These are phyloP conservation scores for Lumnitzera littorea DNA, from an alignment of 345 rosid species.

Conservation along the genomic window DNA sequence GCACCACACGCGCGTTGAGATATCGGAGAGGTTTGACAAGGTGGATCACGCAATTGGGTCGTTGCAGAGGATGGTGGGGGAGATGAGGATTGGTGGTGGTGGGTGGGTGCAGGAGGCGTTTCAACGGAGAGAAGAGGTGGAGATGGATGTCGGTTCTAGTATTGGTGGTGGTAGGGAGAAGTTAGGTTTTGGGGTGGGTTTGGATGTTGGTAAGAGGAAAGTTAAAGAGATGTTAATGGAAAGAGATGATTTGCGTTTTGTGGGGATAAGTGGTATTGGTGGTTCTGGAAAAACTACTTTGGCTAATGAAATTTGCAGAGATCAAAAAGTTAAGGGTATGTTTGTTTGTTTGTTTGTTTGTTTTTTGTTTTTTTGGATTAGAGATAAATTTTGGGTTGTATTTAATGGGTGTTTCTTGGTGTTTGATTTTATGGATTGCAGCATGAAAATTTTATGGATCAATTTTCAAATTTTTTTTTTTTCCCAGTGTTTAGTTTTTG, in stretches of 20 bases:
- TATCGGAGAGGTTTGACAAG: constrained; percentile 44
- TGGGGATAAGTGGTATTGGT: constrained; percentile 77
- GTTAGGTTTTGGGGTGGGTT: constrained; percentile 27
- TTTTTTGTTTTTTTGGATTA: not conserved
- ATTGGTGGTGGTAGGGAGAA: constrained; percentile 10
- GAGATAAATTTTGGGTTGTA: not conserved
- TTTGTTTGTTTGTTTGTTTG: constrained; percentile 8
- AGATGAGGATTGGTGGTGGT: constrained; percentile 59
- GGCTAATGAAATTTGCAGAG: constrained; percentile 58
- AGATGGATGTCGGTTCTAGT: constrained; percentile 20
- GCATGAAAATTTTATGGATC: too few species aligned
- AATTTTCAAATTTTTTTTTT: too few species aligned
- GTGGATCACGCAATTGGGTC: constrained; percentile 28
- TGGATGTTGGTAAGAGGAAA: constrained; percentile 58
- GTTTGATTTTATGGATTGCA: too few species aligned
- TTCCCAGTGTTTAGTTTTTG: too few species aligned
- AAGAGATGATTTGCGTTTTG: constrained; percentile 23
- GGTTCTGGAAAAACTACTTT: constrained; percentile 91
- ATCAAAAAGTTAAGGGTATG: constrained; percentile 59
- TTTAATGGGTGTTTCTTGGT: too few species aligned
- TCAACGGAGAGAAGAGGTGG: constrained; percentile 37
- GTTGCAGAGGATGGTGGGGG: constrained; percentile 43
- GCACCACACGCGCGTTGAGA: constrained; percentile 36
- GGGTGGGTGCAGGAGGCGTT: constrained; percentile 60
- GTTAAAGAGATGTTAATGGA: constrained; percentile 70